A percentile compares a stretch with the other conserved stretches of the same genome.
These are phyloP conservation scores for Aspergillus sclerotialis DNA, from an alignment of 2,329 filamentous ascomycete species.

Conservation along the genomic window DNA sequence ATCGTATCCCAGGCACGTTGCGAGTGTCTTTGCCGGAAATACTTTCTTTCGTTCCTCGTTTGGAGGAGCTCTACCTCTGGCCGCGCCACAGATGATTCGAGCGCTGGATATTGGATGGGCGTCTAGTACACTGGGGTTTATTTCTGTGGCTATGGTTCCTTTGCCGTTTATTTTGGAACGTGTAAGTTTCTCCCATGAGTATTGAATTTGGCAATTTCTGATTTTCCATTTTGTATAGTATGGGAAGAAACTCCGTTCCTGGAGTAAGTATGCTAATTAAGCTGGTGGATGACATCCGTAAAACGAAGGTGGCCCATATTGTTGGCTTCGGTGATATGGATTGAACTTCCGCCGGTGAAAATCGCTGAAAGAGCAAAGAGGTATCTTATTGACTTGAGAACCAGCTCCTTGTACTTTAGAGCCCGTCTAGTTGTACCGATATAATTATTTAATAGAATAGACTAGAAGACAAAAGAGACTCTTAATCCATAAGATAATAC, in stretches of 20 bases:
- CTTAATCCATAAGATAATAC: too few relatives aligned
- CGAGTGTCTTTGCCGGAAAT: constrained; percentile 37
- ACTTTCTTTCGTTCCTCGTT: constrained; percentile 33
- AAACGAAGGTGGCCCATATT: too few relatives aligned
- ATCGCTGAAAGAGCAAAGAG: too few relatives aligned
- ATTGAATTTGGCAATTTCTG: not conserved
- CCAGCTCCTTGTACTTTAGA: too few relatives aligned
- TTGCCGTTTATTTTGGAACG: constrained; percentile 5
- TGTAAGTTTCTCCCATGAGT: not conserved
- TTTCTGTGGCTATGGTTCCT: constrained; percentile 29
- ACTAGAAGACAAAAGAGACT: too few relatives aligned
- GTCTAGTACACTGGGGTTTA: constrained; percentile 26
- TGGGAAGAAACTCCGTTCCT: constrained; percentile 3
- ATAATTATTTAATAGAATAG: too few relatives aligned
- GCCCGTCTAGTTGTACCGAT: too few relatives aligned
- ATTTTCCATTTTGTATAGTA: constrained; percentile 2
- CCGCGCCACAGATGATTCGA: constrained; percentile 23
- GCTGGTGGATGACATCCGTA: too few relatives aligned
- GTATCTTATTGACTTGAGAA: too few relatives aligned
- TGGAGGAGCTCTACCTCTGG: constrained; percentile 33
- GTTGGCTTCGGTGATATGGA: too few relatives aligned
- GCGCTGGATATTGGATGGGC: constrained; percentile 32
- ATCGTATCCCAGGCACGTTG: constrained; percentile 26
- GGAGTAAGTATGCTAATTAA: constrained; percentile 5
- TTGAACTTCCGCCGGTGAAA: too few relatives aligned